These are phyloP conservation scores for Citrus sp. DNA, from an alignment of 345 rosid genomes.

Conservation along the genomic window DNA sequence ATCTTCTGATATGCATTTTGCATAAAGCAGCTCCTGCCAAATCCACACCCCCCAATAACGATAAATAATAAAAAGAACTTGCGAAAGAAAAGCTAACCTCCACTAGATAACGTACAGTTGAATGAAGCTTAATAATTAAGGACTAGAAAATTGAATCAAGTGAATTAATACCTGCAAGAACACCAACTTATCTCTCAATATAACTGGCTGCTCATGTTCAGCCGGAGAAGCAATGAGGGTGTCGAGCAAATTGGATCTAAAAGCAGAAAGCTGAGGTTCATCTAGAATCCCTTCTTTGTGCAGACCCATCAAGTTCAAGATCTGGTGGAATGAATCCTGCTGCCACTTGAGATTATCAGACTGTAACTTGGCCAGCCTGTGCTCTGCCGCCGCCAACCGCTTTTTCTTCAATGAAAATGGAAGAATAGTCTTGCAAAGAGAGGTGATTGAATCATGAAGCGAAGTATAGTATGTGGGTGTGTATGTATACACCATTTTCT, in stretches of 20 bases:
- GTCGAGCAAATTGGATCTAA: conserved; percentile 58
- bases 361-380: conserved; percentile 51
- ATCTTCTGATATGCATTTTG: conserved; percentile 62
- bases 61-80: background rate
- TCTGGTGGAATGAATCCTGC: conserved; percentile 77
- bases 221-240: conserved; percentile 52
- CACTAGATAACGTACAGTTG: background rate
- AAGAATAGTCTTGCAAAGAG: conserved; percentile 69
- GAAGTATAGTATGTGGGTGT: conserved; percentile 75
- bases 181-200: conserved; percentile 60
- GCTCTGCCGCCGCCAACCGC: conserved; percentile 48
- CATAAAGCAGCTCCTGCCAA: conserved; percentile 57
- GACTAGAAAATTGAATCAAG: too few relatives aligned
- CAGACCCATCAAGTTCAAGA: conserved; percentile 64
- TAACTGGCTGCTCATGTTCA: conserved; percentile 45
- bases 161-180: conserved; percentile 56
- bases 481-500: conserved; percentile 58
- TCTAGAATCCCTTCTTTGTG: conserved; percentile 63
- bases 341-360: conserved; percentile 84
- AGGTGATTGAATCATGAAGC: conserved; percentile 72
- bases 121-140: background rate
- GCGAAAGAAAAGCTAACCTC: background rate
- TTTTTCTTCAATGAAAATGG: conserved; percentile 68
- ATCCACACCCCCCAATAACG: too few relatives aligned
- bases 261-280: conserved; percentile 52